phyloP scores from a whole-genome alignment of 2,329 filamentous ascomycete genomes.

The Paecilomyces variotii region DNA sequence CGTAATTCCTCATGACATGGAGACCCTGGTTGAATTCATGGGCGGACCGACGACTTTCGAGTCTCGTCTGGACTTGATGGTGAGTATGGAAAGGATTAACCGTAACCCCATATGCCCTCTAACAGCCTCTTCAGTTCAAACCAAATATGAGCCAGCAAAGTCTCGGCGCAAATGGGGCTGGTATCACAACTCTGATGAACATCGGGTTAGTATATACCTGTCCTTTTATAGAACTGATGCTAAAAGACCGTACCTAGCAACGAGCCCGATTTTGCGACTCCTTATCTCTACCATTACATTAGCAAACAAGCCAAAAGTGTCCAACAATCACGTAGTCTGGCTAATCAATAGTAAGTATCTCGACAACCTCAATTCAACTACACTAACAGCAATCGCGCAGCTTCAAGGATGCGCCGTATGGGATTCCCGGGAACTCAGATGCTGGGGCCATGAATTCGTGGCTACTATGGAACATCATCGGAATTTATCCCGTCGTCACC shows the following conservation, averaged over 20 bases:
- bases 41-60: constrained; percentile 50
- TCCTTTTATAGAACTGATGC: not conserved
- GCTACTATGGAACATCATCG: constrained; percentile 45
- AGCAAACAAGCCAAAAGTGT: constrained; percentile 57
- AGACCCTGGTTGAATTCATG: constrained; percentile 44
- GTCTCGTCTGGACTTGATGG: constrained; percentile 50
- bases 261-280: constrained; percentile 58
- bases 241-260: constrained; percentile 43
- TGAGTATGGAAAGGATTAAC: constrained; percentile 6
- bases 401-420: constrained; percentile 48
- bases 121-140: constrained; percentile 32
- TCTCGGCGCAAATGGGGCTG: constrained; percentile 23
- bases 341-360: constrained; percentile 41
- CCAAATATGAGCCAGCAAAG: constrained; percentile 20
- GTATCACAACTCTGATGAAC: constrained; percentile 51
- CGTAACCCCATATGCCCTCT: not conserved
- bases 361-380: not conserved
- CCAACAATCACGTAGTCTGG: constrained; percentile 50
- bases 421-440: constrained; percentile 62
- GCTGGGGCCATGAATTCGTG: constrained; percentile 49
- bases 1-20: constrained; percentile 59
- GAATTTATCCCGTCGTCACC: constrained; percentile 42
- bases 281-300: constrained; percentile 63
- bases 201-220: constrained; percentile 13
- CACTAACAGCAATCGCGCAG: constrained; percentile 5